These are phyloP conservation scores for Amanita molliuscula DNA, from an alignment of 768 basidiomycete genomes.

Conservation along the genomic window DNA sequence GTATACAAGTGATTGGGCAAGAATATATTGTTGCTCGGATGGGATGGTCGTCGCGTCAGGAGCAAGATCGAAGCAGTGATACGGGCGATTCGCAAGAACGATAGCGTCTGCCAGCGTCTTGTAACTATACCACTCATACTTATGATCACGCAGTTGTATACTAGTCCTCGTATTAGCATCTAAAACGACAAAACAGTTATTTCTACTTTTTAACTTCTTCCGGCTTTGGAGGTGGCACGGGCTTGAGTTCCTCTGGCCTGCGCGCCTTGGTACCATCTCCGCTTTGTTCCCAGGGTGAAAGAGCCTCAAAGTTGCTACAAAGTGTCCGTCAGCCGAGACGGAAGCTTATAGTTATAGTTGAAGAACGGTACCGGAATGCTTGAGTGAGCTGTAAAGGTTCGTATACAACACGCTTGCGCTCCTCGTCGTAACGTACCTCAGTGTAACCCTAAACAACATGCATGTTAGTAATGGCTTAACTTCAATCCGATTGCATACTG, in stretches of 20 bases:
- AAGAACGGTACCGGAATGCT: constrained; percentile 73
- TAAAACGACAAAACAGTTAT: background rate
- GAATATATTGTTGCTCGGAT: constrained; percentile 82
- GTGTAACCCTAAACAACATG: constrained; percentile 73
- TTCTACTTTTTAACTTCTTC: constrained; percentile 74
- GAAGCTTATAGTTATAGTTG: background rate
- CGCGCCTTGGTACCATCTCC: constrained; percentile 47
- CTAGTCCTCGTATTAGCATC: background rate
- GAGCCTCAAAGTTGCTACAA: constrained; percentile 82
- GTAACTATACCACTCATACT: constrained; percentile 4
- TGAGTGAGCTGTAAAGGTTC: constrained; percentile 97
- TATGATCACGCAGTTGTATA: constrained; percentile 4
- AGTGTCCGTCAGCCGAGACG: constrained; percentile 5
- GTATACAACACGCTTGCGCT: constrained; percentile 93
- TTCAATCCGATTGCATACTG: constrained; percentile 38
- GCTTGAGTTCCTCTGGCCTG: constrained; percentile 66
- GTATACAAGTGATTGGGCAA: constrained; percentile 86
- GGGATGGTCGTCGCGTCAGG: constrained; percentile 42
- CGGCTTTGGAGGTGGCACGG: constrained; percentile 62
- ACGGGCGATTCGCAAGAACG: constrained; percentile 7
- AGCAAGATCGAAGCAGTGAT: constrained; percentile 14
- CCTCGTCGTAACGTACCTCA: constrained; percentile 96
- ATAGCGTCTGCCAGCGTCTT: constrained; percentile 9
- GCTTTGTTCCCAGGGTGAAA: constrained; percentile 93
- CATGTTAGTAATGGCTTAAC: constrained; percentile 2